These are phyloP conservation scores for Xanthoconium purpureum DNA, from an alignment of 768 basidiomycete species.

Conservation along the genomic window DNA sequence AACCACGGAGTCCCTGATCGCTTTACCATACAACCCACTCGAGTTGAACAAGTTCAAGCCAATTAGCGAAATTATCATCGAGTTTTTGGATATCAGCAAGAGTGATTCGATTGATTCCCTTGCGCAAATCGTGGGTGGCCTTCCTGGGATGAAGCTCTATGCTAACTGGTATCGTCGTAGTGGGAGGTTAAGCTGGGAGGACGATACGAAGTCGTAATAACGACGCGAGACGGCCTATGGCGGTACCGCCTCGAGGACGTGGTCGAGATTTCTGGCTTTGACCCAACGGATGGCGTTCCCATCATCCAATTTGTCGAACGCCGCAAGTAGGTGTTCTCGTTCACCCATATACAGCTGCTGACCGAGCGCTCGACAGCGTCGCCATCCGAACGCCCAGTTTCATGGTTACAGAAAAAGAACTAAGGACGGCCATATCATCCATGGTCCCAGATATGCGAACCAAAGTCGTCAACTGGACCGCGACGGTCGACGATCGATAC, in stretches of 20 bases:
- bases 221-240: conserved; percentile 20
- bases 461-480: background rate
- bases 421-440: conserved; percentile 5
- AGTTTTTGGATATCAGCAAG: conserved; percentile 4
- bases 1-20: conserved; percentile 7
- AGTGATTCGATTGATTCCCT: background rate
- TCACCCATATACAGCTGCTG: background rate
- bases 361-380: background rate
- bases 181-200: conserved; percentile 13
- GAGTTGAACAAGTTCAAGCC: conserved; percentile 9
- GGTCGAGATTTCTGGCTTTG: conserved; percentile 21
- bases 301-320: conserved; percentile 14
- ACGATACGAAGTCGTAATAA: conserved; percentile 19
- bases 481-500: background rate
- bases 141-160: background rate
- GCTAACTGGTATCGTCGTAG: conserved; percentile 5
- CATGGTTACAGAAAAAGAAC: conserved; percentile 10
- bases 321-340: conserved; percentile 8
- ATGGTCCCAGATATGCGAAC: background rate
- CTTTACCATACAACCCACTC: conserved; percentile 1
- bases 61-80: background rate
- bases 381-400: conserved; percentile 4
- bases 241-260: conserved; percentile 14
- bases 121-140: background rate
- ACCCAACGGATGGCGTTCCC: conserved; percentile 14